Evolutionary conservation across 176 grass and related monocot genomes (phyloP), one percentile per base, ranked within the genome.

Genomic region (Phoenix dactylifera): DNA sequence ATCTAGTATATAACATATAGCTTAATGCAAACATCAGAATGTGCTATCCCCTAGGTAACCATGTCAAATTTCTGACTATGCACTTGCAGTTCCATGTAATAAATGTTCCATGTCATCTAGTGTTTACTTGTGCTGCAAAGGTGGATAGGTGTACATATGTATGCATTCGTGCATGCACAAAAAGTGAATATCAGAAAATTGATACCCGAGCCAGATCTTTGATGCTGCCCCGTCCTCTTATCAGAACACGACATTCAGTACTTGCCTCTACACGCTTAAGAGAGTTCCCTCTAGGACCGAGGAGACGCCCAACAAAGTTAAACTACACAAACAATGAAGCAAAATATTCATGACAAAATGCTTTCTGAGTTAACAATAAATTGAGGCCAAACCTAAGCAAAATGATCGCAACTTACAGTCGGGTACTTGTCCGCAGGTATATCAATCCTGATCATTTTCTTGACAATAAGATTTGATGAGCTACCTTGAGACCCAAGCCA

Each of bases 251-350:
- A 16, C 92, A 97, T 39, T 88, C 92, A 5, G 92, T 97, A 63
- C 67, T 91, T 82, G 87, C 92, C 69, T 97, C 92, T 57, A 97
- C 92, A 6, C 92, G 72, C 59, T 97, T 97, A 59, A 97, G 74
- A 50, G 92, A 97, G 87, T 91, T 88, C 50, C 92, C 92, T 91
- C 87, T 87, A 55, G 87, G 92, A 72, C 92, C 92, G 70, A 97
- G 78, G 72, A 97, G 89, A 67, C 83, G 83, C 1, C 92, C 92
- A 59, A 97, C 92, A 44, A 97, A 97, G 61, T 97, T 97, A 84
- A 80, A 97, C 92, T 97, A 50, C 50, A 52, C 66, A 52, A 64
- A 39, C 22, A 22, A 63, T 29, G 4, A 56, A n/a, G 4, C 49
- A 16, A n/a, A 72, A 60, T 49, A 19, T 51, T 7, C 57, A 74